A percentile compares a stretch with the other conserved stretches of the same genome.
These are phyloP conservation scores for Clonostachys byssicola DNA, from an alignment of 2,329 filamentous ascomycete genomes.

Conservation along the genomic window DNA sequence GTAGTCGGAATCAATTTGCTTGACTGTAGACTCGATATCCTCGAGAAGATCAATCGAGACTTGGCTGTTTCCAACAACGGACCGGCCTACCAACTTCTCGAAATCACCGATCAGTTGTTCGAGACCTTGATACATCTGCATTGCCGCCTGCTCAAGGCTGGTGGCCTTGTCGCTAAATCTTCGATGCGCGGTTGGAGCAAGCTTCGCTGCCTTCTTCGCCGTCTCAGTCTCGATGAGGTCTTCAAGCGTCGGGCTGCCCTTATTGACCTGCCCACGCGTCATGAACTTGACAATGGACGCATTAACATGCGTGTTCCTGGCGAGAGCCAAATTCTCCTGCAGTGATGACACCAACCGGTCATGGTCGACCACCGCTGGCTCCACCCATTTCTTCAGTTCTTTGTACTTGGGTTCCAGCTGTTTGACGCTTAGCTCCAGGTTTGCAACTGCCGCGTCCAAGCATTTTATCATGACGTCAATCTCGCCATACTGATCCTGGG, in stretches of 20 bases:
- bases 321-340: slow-evolving; percentile 64
- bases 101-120: slow-evolving; percentile 60
- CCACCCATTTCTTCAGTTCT: slow-evolving; percentile 68
- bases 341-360: slow-evolving; percentile 58
- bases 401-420: slow-evolving; percentile 67
- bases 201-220: slow-evolving; percentile 66
- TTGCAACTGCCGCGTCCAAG: slow-evolving; percentile 80
- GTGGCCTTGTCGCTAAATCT: slow-evolving; percentile 56
- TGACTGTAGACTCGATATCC: slow-evolving; percentile 81
- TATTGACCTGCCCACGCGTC: slow-evolving; percentile 40
- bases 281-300: slow-evolving; percentile 63
- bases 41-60: slow-evolving; percentile 68
- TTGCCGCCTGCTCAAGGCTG: slow-evolving; percentile 56
- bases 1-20: slow-evolving; percentile 84
- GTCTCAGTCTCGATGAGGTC: slow-evolving; percentile 74
- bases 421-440: slow-evolving; percentile 72
- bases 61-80: slow-evolving; percentile 49
- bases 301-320: slow-evolving; percentile 61
- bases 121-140: slow-evolving; percentile 57
- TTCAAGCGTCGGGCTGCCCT: slow-evolving; percentile 56
- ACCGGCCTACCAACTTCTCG: slow-evolving; percentile 51
- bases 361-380: slow-evolving; percentile 64
- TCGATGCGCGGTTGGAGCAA: slow-evolving; percentile 53
- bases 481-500: slow-evolving; percentile 65
- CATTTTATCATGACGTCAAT: slow-evolving; percentile 75